phyloP scores from a whole-genome alignment of 805 yeast species.

The Cyberlindnera xylosilytica region DNA sequence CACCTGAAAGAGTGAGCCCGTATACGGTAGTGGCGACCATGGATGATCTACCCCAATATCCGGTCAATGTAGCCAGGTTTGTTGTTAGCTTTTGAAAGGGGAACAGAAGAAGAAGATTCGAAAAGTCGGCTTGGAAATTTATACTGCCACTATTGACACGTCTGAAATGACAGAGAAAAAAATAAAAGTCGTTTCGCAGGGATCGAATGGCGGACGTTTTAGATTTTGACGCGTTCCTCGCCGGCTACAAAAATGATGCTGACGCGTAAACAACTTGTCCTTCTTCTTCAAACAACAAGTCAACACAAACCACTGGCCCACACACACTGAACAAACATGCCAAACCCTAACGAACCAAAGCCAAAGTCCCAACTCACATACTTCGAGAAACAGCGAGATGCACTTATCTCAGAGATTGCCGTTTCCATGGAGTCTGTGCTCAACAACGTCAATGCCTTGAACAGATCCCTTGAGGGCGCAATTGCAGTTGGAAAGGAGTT shows the following conservation, averaged over 20 bases:
- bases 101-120: not conserved
- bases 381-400: slow-evolving; percentile 59
- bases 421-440: slow-evolving; percentile 63
- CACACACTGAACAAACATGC: too few relatives aligned
- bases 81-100: not conserved
- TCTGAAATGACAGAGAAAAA: not conserved
- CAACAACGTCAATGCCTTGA: slow-evolving; percentile 59
- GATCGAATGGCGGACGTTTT: too few relatives aligned
- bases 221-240: too few relatives aligned
- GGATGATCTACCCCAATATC: not conserved
- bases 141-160: not conserved
- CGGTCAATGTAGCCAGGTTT: slow-evolving; percentile 21
- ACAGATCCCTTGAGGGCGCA: slow-evolving; percentile 62
- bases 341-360: slow-evolving; percentile 4
- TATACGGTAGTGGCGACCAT: slow-evolving; percentile 4
- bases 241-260: too few relatives aligned
- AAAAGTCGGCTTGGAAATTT: not conserved
- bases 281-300: too few relatives aligned
- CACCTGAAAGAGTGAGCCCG: slow-evolving; percentile 21
- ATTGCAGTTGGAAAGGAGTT: slow-evolving; percentile 76
- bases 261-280: not conserved
- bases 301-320: too few relatives aligned
- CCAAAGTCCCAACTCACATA: slow-evolving; percentile 28
- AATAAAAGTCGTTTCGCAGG: too few relatives aligned
- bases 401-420: slow-evolving; percentile 54